These are phyloP conservation scores for Phytophthora pistaciae DNA, from an alignment of 352 stramenopile genomes.

Conservation along the genomic window DNA sequence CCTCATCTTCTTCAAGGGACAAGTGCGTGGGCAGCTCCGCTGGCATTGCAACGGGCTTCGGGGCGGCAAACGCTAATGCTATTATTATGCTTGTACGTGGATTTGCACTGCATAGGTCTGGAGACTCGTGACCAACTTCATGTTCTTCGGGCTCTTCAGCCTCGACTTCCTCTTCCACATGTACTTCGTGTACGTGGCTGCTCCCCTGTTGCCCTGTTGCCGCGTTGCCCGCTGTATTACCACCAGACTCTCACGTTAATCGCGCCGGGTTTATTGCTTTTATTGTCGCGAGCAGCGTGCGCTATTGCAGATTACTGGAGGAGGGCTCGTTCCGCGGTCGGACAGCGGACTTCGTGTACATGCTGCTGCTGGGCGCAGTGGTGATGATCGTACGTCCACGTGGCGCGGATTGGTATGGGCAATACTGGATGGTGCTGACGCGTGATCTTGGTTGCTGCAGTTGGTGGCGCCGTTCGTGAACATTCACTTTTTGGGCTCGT, in stretches of 20 bases:
- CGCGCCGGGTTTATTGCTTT: background rate
- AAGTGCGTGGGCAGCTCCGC: constrained; percentile 67
- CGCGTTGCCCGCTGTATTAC: background rate
- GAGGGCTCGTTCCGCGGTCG: constrained; percentile 98
- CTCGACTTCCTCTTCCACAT: constrained; percentile 99
- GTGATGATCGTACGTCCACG: constrained; percentile 92
- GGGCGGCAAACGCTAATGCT: background rate
- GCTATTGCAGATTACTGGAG: constrained; percentile 97
- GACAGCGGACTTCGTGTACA: constrained; percentile 98
- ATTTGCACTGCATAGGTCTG: constrained; percentile 84
- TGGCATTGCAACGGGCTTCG: background rate
- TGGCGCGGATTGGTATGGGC: background rate
- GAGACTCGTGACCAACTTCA: constrained; percentile 98
- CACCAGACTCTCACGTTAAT: constrained; percentile 11
- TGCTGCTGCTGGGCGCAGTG: constrained; percentile 96
- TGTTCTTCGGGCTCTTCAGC: constrained; percentile 99
- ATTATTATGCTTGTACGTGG: background rate
- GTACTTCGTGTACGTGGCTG: constrained; percentile 97
- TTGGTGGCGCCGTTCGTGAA: constrained; percentile 96
- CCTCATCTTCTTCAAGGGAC: constrained; percentile 97
- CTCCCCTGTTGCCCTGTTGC: constrained; percentile 5
- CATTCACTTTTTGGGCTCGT: constrained; percentile 98
- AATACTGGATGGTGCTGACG: background rate
- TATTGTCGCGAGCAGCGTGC: constrained; percentile 55
- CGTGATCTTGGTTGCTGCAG: constrained; percentile 38